These are phyloP conservation scores for Penicillium occitanis DNA, from an alignment of 2,329 filamentous ascomycete genomes.

Conservation along the genomic window DNA sequence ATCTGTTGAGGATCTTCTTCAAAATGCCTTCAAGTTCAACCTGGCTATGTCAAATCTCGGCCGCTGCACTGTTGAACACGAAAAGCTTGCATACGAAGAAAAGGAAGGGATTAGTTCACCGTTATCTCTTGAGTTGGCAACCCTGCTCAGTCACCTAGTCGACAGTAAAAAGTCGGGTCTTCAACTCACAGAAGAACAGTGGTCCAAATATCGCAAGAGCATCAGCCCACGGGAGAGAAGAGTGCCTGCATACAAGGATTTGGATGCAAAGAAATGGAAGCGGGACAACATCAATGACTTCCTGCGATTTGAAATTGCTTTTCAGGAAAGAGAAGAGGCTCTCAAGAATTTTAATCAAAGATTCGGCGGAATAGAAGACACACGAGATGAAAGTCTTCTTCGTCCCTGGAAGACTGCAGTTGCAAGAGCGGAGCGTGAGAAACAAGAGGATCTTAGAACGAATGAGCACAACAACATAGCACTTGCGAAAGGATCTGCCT, in stretches of 20 bases:
- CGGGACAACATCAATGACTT: constrained; percentile 45
- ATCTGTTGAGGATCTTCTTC: constrained; percentile 42
- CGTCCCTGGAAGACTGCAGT: constrained; percentile 32
- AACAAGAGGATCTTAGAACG: neutral
- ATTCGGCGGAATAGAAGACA: constrained; percentile 22
- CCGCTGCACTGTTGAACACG: constrained; percentile 51
- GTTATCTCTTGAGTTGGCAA: constrained; percentile 40
- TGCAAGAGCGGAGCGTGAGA: constrained; percentile 26
- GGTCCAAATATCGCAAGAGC: constrained; percentile 37
- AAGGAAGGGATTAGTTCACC: constrained; percentile 42
- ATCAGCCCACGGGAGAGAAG: constrained; percentile 32
- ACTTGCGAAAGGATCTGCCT: constrained; percentile 12
- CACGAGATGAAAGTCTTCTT: constrained; percentile 39
- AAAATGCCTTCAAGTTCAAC: constrained; percentile 50
- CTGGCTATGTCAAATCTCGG: constrained; percentile 52
- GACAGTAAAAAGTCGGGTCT: constrained; percentile 49
- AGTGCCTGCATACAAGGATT: constrained; percentile 42
- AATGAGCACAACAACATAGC: neutral
- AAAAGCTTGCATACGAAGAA: constrained; percentile 56
- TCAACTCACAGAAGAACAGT: constrained; percentile 41
- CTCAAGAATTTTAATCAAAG: constrained; percentile 33
- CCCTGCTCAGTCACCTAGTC: constrained; percentile 47
- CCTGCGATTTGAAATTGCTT: constrained; percentile 45
- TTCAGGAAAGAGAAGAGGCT: constrained; percentile 31
- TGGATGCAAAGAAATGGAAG: constrained; percentile 26